phyloP scores from a whole-genome alignment of 108 stramenopile genomes.

The Phaeodactylum tricornutum region DNA sequence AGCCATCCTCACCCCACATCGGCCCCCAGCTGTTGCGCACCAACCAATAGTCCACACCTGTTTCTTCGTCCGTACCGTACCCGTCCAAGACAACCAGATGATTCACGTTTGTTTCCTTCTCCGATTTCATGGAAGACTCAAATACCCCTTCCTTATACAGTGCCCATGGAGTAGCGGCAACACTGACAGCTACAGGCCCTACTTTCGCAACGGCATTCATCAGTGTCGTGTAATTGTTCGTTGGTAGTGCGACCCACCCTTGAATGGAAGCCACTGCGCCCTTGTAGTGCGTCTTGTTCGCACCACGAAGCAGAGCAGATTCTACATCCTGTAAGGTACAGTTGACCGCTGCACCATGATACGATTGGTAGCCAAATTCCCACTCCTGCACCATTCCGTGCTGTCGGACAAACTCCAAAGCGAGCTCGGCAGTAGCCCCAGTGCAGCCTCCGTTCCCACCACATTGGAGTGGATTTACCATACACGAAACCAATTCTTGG shows the following conservation, averaged over 20 bases:
- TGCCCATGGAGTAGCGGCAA: constrained; percentile 58
- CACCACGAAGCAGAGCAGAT: not conserved
- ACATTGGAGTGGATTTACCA: constrained; percentile 72
- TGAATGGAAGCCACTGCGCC: constrained; percentile 54
- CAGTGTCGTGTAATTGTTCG: constrained; percentile 63
- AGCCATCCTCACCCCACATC: constrained; percentile 78
- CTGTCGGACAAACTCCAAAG: constrained; percentile 51
- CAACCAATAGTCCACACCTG: constrained; percentile 70
- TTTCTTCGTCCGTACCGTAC: constrained; percentile 63
- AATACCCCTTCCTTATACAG: constrained; percentile 53
- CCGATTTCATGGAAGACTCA: constrained; percentile 2
- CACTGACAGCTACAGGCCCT: constrained; percentile 66
- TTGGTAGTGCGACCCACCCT: constrained; percentile 55
- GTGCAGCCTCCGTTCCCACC: constrained; percentile 70
- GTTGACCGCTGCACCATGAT: constrained; percentile 26
- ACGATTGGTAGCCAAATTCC: constrained; percentile 41
- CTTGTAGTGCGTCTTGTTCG: constrained; percentile 5
- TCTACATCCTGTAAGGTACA: constrained; percentile 17
- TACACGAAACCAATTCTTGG: constrained; percentile 69
- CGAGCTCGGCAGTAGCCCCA: constrained; percentile 61
- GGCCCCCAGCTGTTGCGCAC: constrained; percentile 78
- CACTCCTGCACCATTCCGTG: constrained; percentile 54
- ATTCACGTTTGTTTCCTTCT: constrained; percentile 34
- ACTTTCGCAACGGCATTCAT: constrained; percentile 74
- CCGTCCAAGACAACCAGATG: constrained; percentile 84